These are phyloP conservation scores for Chaetoceros tenuissimus DNA, from an alignment of 108 stramenopile species.

Conservation along the genomic window DNA sequence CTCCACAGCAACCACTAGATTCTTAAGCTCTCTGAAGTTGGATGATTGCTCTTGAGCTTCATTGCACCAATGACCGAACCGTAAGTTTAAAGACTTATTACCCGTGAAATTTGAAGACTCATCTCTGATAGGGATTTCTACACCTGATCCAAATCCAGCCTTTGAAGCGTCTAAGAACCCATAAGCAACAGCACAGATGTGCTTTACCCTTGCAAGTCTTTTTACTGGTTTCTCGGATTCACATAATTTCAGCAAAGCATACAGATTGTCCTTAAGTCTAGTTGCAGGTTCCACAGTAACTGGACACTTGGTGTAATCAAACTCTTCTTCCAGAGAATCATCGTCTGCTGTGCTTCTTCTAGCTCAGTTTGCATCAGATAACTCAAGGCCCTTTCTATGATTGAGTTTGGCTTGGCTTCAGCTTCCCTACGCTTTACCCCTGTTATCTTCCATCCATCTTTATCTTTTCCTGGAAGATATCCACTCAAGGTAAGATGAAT, in stretches of 20 bases:
- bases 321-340: conserved; percentile 1
- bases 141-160: conserved; percentile 15
- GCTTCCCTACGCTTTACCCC: too few relatives aligned
- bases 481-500: conserved; percentile 28
- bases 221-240: conserved; percentile 3
- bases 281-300: conserved; percentile 14
- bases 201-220: too few relatives aligned
- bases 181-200: conserved; percentile 7
- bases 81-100: background rate
- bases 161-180: conserved; percentile 44
- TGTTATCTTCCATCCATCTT: conserved; percentile 35
- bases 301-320: background rate
- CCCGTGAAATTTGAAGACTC: too few relatives aligned
- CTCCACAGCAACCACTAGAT: conserved; percentile 15
- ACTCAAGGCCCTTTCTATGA: background rate
- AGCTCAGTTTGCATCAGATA: too few relatives aligned
- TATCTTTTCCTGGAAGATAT: conserved; percentile 23
- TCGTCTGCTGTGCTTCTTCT: too few relatives aligned
- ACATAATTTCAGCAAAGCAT: conserved; percentile 8
- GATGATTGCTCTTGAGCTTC: conserved; percentile 4
- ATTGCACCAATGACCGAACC: conserved; percentile 8
- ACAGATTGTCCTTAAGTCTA: conserved; percentile 13
- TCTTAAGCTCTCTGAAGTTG: conserved; percentile 13
- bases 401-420: too few relatives aligned
- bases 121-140: too few relatives aligned